phyloP scores from a whole-genome alignment of 73 alveolate species.

The Paramecium pentaurelia region DNA sequence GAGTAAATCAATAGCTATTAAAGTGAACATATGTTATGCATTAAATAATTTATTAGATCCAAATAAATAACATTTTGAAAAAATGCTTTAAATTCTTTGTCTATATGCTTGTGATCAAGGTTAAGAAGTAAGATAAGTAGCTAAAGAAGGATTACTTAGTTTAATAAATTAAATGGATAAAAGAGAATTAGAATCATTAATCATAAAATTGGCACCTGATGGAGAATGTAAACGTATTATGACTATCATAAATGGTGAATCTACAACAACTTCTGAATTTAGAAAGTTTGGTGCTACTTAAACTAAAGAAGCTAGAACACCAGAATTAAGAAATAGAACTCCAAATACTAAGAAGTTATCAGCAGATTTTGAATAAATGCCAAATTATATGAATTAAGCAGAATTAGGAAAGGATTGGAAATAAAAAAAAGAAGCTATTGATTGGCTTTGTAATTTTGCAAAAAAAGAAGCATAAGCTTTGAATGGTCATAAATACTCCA shows the following conservation, averaged over 20 bases:
- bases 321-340: conserved; percentile 24
- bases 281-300: background rate
- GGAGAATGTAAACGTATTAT: background rate
- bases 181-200: background rate
- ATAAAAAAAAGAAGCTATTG: conserved; percentile 27
- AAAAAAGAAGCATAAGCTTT: background rate
- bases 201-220: background rate
- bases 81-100: conserved; percentile 5
- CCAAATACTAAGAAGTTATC: background rate
- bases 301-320: conserved; percentile 1
- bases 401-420: conserved; percentile 54
- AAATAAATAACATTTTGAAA: background rate
- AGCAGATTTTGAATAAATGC: conserved; percentile 51
- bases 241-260: conserved; percentile 8
- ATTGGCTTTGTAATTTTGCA: conserved; percentile 34
- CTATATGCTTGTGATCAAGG: conserved; percentile 7
- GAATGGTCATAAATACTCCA: conserved; percentile 42
- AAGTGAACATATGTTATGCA: conserved; percentile 21
- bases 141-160: conserved; percentile 14
- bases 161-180: background rate
- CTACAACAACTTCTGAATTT: background rate
- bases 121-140: conserved; percentile 15
- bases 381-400: background rate
- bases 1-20: conserved; percentile 45
- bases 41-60: background rate